These are phyloP conservation scores for Pneumocystis oryctolagi DNA, from an alignment of 1,139 yeast species.

Conservation along the genomic window DNA sequence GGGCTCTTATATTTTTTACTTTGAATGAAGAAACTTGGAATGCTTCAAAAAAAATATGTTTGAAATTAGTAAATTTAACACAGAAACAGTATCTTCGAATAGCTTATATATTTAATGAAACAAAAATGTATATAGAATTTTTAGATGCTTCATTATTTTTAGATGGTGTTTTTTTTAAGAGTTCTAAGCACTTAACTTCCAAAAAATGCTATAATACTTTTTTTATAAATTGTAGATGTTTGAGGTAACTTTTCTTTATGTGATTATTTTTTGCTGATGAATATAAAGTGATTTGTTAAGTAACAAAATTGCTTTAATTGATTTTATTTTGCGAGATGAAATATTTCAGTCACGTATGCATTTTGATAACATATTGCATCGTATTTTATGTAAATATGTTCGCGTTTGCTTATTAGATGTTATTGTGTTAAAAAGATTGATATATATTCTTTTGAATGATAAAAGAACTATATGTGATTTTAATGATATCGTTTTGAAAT, in stretches of 20 bases:
- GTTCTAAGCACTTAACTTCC: not conserved
- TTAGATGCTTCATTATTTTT: not conserved
- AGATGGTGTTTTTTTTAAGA: not conserved
- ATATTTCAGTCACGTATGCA: not conserved
- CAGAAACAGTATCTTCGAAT: not conserved
- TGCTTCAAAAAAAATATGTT: not conserved
- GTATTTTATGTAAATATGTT: not conserved
- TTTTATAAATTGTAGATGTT: not conserved
- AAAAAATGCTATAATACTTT: not conserved
- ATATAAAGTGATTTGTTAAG: not conserved
- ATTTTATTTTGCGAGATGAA: not conserved
- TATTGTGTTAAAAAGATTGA: not conserved
- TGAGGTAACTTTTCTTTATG: not conserved
- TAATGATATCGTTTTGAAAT: not conserved
- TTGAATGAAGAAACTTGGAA: not conserved
- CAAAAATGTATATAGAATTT: not conserved
- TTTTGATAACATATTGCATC: not conserved
- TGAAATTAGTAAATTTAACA: not conserved
- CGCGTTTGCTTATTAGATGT: not conserved
- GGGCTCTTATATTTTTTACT: not conserved
- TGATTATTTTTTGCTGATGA: not conserved
- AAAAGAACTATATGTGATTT: not conserved
- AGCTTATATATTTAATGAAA: not conserved
- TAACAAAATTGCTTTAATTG: not conserved
- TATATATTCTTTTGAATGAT: not conserved